Percentiles rank a stretch among this genome's conserved stretches.
Conservation (phyloP, 2,329 filamentous ascomycete species). For the Hirsutella thompsonii region DNA sequence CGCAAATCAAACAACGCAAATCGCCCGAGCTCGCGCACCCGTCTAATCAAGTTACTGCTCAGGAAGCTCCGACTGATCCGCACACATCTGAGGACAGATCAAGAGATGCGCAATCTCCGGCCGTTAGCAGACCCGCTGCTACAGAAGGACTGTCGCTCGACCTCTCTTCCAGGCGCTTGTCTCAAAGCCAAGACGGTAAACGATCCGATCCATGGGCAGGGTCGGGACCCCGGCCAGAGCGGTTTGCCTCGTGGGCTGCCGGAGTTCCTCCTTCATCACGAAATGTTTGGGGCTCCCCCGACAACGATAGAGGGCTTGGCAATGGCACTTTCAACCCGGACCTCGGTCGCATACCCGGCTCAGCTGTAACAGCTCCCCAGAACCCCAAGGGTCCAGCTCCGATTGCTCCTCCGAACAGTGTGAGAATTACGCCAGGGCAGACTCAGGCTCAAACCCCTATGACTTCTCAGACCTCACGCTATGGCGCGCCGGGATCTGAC, state of each 20-base stretch:
- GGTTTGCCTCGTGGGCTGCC: constrained; percentile 36
- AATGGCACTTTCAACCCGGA: constrained; percentile 65
- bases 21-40: constrained; percentile 5
- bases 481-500: constrained; percentile 15
- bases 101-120: constrained; percentile 2
- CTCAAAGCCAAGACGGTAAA: constrained; percentile 19
- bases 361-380: constrained; percentile 18
- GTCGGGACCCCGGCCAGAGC: constrained; percentile 28
- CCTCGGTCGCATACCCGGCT: constrained; percentile 35
- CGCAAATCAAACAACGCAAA: constrained; percentile 22
- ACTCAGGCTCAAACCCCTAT: constrained; percentile 15
- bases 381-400: constrained; percentile 29
- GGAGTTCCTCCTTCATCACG: constrained; percentile 30
- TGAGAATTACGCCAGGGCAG: constrained; percentile 13
- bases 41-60: constrained; percentile 4
- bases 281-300: constrained; percentile 67
- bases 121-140: constrained; percentile 6
- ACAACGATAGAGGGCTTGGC: constrained; percentile 57
- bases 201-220: constrained; percentile 24
- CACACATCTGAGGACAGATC: constrained; percentile 1
- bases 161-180: constrained; percentile 13
- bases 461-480: constrained; percentile 18
- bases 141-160: constrained; percentile 6
- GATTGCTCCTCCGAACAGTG: constrained; percentile 23
- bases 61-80: constrained; percentile 1